Base-by-base conservation (phyloP, 352 stramenopile genomes). In the Thraustochytrium striatum region DNA sequence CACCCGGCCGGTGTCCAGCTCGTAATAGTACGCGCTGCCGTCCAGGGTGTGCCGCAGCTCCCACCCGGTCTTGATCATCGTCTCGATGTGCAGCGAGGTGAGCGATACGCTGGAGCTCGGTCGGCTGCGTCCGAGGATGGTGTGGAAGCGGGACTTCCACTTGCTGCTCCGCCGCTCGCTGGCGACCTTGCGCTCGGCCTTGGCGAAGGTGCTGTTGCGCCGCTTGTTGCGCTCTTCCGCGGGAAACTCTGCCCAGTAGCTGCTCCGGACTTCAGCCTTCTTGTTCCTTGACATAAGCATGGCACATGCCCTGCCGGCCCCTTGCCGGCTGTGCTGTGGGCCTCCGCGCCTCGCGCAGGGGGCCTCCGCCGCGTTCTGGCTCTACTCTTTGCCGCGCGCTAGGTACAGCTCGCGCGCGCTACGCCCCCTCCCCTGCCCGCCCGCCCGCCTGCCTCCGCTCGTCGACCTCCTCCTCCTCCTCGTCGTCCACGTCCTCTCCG, bases 11-110 rank as follows among this genome's bases (percentile, higher is more conserved):
- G 82, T 88, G 32, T 81, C 65, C 3, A 72, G 73, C 68, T 90
- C 86, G 57, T 84, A 85, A 72, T 88, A 90, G 72, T 89, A 90
- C 7, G 78, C 61, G 5, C 84, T 82, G 25, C 84, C 87, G 72
- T 90, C 85, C 21, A 86, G 82, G 0, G 86, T 88, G 33, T 61
- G 38, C 25, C 87, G 86, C 65, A 86, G 81, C 33, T 89, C 82
- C 87, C 87, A 90, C 21, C 72, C 81, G 16, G 58, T 68, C 30
- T 68, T 19, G 16, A 59, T 73, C 38, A 72, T 16, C 36, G 61
- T 30, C 43, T 72, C 61, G 21, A 57, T n/a, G 43, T 16, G 19
- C 11, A 72, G 3, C 16, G 38, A 36, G 7, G 3, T n/a, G 36
- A 28, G 57, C 19, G 30, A 39, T 16, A 25, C 19, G 19, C 33